These are phyloP conservation scores for Aspergillus sclerotialis DNA, from an alignment of 2,329 filamentous ascomycete genomes.

Conservation along the genomic window DNA sequence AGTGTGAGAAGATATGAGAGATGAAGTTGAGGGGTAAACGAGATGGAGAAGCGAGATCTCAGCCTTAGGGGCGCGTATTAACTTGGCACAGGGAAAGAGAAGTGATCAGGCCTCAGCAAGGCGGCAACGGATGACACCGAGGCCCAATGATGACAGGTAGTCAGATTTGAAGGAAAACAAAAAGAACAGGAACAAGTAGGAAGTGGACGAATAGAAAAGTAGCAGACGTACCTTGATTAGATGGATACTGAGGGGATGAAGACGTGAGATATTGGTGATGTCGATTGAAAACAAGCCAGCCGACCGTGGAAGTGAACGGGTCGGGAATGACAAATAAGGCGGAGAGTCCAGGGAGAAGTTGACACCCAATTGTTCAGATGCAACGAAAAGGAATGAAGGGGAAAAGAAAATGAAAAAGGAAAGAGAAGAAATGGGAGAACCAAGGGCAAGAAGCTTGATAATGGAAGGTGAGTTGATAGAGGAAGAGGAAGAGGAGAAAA, in stretches of 20 bases:
- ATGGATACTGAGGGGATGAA: slow-evolving; percentile 5
- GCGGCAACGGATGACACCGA: slow-evolving; percentile 2
- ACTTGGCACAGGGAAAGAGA: slow-evolving; percentile 8
- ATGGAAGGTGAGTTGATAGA: slow-evolving; percentile 8
- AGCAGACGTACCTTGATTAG: slow-evolving; percentile 8
- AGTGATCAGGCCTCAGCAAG: slow-evolving; percentile 6
- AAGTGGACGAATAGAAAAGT: slow-evolving; percentile 2
- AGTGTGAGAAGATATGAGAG: slow-evolving; percentile 2
- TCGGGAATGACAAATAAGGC: slow-evolving; percentile 5
- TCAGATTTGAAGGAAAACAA: slow-evolving; percentile 1
- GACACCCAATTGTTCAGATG: background rate
- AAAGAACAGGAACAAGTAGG: slow-evolving; percentile 4
- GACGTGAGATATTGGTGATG: slow-evolving; percentile 16
- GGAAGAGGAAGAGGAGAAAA: slow-evolving; percentile 7
- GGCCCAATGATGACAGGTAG: background rate
- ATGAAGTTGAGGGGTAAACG: background rate
- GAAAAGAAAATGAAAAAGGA: slow-evolving; percentile 4
- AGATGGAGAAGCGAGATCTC: slow-evolving; percentile 4
- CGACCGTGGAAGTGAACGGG: background rate
- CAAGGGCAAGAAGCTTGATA: slow-evolving; percentile 16
- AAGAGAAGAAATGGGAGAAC: no score
- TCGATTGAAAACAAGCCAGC: slow-evolving; percentile 7
- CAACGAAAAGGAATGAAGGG: slow-evolving; percentile 2
- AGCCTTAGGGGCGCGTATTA: slow-evolving; percentile 11
- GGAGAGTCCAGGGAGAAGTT: background rate